These are phyloP conservation scores for Auricularia cornea DNA, from an alignment of 768 basidiomycete genomes.

Conservation along the genomic window DNA sequence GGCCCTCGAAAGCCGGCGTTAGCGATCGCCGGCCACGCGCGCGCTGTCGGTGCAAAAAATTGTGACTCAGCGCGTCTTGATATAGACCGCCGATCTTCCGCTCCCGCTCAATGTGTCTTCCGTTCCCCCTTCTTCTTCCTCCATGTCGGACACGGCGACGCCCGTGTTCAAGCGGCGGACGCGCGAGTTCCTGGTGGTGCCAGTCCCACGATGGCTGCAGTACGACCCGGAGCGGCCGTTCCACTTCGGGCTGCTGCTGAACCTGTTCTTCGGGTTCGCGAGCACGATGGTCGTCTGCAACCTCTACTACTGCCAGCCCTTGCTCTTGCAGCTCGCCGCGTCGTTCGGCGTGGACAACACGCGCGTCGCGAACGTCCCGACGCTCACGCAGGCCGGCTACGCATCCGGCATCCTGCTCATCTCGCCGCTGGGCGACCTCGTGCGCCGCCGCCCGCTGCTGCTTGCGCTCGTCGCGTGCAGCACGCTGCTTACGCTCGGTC, in stretches of 20 bases:
- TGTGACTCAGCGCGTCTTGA: too few relatives aligned
- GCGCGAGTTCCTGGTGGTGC: slow-evolving; percentile 48
- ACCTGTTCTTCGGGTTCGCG: slow-evolving; percentile 53
- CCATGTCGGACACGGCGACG: neutral
- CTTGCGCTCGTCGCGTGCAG: slow-evolving; percentile 48
- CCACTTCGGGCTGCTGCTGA: slow-evolving; percentile 44
- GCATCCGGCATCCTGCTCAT: slow-evolving; percentile 65
- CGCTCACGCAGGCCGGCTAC: slow-evolving; percentile 36
- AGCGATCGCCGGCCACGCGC: too few relatives aligned
- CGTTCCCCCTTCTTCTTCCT: too few relatives aligned
- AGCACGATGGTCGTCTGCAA: slow-evolving; percentile 62
- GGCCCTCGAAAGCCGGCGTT: too few relatives aligned
- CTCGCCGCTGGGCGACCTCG: slow-evolving; percentile 75
- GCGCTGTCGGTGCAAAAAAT: too few relatives aligned
- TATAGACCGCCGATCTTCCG: too few relatives aligned
- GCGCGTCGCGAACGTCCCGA: slow-evolving; percentile 21
- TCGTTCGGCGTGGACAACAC: slow-evolving; percentile 20
- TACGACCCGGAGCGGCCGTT: slow-evolving; percentile 44
- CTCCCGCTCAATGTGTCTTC: too few relatives aligned
- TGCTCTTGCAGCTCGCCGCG: slow-evolving; percentile 39
- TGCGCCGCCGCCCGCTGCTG: slow-evolving; percentile 64
- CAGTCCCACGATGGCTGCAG: slow-evolving; percentile 49
- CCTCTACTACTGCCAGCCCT: slow-evolving; percentile 75
- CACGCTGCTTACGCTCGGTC: slow-evolving; percentile 56
- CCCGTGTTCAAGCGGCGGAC: neutral